Evolutionary conservation across 2,329 filamentous ascomycete genomes (phyloP), one percentile per base, ranked within the genome.

Genomic region (Colletotrichum australisinense): DNA sequence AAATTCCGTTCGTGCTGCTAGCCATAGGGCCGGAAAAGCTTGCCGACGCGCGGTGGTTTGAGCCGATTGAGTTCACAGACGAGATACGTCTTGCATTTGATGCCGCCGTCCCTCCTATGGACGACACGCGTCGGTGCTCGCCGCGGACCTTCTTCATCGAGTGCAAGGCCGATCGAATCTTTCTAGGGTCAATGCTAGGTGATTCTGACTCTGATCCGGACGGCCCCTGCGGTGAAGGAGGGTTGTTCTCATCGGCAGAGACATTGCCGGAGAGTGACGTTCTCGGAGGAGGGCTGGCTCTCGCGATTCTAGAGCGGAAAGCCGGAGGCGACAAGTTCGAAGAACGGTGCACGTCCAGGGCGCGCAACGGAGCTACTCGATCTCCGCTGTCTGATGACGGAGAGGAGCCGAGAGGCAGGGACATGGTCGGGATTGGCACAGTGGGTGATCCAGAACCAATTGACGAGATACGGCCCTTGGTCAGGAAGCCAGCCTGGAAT

Each of bases 401-500:
- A 8, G 76, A 76, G 4, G 90, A 90, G 26, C 89, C 87, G 52
- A 91, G 82, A 63, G 88, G 87, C 30, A 90, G 85, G n/a, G 88
- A 88, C 72, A 92, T 83, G 8, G 87, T 86, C 16, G 90, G 88
- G 1, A 88, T 84, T 16, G 84, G 84, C 16, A 89, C 87, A 5
- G 89, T 83, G 4, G 93, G 93, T 3, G 93, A 95, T 64, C 89
- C 92, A 58, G 88, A 85, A 2, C 69, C 72, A n/a, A 69, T 26
- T 49, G 84, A 78, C 2, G 86, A 85, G 2, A 81, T 78, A 56
- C 84, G 83, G 53, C 77, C 78, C 79, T 89, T 89, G 85, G 94
- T 91, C 28, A 98, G 85, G 81, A 98, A 98, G 5, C 96, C 96
- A 2, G 95, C 89, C 78, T 97, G 94, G 84, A 98, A 98, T 56